Percentiles rank a stretch among this genome's conserved stretches.
These are phyloP conservation scores for Paulownia fortunei DNA, from an alignment of 257 asterid genomes.

Conservation along the genomic window DNA sequence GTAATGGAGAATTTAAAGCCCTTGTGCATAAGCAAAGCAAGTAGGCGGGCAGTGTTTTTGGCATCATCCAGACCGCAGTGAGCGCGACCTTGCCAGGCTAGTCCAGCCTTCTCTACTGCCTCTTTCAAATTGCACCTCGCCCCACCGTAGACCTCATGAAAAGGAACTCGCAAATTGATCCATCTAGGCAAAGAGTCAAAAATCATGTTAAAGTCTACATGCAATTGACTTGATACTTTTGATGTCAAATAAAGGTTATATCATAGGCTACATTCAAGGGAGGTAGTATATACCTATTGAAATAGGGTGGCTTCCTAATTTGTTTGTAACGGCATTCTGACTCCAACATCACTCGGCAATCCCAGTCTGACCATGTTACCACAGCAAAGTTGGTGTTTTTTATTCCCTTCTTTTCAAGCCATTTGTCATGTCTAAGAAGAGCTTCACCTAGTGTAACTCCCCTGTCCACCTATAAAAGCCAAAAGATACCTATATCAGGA, in stretches of 20 bases:
- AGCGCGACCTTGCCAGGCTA: constrained; percentile 80
- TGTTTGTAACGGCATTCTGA: constrained; percentile 76
- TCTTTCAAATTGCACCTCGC: constrained; percentile 71
- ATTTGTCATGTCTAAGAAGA: constrained; percentile 71
- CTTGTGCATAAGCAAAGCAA: constrained; percentile 61
- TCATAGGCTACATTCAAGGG: neutral
- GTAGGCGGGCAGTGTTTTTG: constrained; percentile 76
- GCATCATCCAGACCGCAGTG: constrained; percentile 91
- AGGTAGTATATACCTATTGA: constrained; percentile 52
- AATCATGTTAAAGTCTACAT: constrained; percentile 21
- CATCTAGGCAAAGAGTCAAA: constrained; percentile 48
- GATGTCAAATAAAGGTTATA: neutral
- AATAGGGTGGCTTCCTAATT: constrained; percentile 73
- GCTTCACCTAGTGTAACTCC: constrained; percentile 79
- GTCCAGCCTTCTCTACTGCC: constrained; percentile 78
- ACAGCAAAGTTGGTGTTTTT: constrained; percentile 74
- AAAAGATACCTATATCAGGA: neutral
- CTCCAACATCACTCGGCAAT: constrained; percentile 88
- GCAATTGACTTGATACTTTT: neutral
- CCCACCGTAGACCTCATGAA: constrained; percentile 67
- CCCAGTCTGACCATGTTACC: constrained; percentile 91
- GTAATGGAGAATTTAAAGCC: constrained; percentile 75
- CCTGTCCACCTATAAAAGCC: constrained; percentile 57
- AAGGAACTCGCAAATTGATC: constrained; percentile 78
- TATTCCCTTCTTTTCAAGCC: constrained; percentile 79